phyloP scores from a whole-genome alignment of 2,329 filamentous ascomycete species.

The Colletotrichum eleusines region DNA sequence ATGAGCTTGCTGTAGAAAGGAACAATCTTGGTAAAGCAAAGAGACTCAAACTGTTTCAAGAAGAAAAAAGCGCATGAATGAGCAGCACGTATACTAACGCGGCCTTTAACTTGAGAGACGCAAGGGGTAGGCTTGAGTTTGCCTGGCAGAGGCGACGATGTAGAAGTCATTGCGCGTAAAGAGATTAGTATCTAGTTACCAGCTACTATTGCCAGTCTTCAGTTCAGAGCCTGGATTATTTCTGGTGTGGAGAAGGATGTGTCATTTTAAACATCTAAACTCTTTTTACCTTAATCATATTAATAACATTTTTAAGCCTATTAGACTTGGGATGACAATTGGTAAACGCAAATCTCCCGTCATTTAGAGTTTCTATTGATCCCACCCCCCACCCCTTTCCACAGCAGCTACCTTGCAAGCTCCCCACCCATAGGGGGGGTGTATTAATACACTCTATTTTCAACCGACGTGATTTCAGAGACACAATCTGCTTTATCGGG shows the following conservation, averaged over 20 bases:
- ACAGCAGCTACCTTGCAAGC: not conserved
- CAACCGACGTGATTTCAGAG: not conserved
- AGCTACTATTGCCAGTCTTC: not conserved
- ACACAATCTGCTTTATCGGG: not conserved
- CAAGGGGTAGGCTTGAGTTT: not conserved
- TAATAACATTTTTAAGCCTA: not conserved
- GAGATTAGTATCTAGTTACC: not conserved
- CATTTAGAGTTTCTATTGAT: not conserved
- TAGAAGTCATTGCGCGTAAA: not conserved
- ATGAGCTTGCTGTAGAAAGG: not conserved
- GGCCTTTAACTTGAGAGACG: not conserved
- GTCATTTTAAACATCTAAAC: not conserved
- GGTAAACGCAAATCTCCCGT: not conserved
- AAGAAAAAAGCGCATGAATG: not conserved
- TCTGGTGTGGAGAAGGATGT: not conserved
- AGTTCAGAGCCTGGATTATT: not conserved
- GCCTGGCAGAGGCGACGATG: not conserved
- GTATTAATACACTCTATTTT: not conserved
- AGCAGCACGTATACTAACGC: not conserved
- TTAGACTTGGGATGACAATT: not conserved
- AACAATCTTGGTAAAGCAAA: not conserved
- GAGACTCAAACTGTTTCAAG: not conserved
- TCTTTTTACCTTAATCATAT: not conserved
- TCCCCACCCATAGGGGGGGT: not conserved
- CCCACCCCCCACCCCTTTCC: too few relatives aligned